Evolutionary conservation across 2,329 filamentous ascomycete genomes (phyloP), one percentile per base, ranked within the genome.

Genomic region (Fusarium compactum): DNA sequence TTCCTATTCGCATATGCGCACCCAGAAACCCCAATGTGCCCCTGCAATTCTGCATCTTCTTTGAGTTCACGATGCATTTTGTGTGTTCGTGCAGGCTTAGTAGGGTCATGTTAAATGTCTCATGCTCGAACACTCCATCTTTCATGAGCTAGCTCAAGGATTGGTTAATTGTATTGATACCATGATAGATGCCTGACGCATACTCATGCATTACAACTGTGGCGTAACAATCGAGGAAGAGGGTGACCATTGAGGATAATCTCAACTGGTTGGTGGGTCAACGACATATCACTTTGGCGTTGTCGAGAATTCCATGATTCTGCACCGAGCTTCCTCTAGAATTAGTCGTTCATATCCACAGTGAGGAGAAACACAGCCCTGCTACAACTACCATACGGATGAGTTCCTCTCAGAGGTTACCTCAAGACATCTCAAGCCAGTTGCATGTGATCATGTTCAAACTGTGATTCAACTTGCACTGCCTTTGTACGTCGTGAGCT

Each of bases 401-500:
- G 34, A n/a, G 16, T 12, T 50, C 53, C 29, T 38, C 24, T 25
- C 27, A 38, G 30, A 45, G 45, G 65, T 43, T 58, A 52, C 55
- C 45, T 47, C 16, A 43, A 71, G 41, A 50, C 52, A 53, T 34
- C 59, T 46, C 20, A 41, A 55, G 32, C 14, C n/a, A 38, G 40
- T 30, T 29, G 24, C 47, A 58, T 53, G 65, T 54, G 55, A 53
- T 25, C 16, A 53, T 4, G 29, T 25, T 30, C 18, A 18, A 44
- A 64, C 61, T 34, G 63, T 41, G 55, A 27, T 54, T 48, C 45
- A 54, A 30, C 20, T 38, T 68, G 67, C 61, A 71, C 68, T 60
- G 63, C 51, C 59, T 54, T 67, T 65, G 63, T 70, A 34, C 55
- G 27, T 41, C 48, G 41, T 62, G 30, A 32, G 18, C 15, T 52